Conservation (phyloP, 75 land plant genomes). For the Cryptomeria japonica region DNA sequence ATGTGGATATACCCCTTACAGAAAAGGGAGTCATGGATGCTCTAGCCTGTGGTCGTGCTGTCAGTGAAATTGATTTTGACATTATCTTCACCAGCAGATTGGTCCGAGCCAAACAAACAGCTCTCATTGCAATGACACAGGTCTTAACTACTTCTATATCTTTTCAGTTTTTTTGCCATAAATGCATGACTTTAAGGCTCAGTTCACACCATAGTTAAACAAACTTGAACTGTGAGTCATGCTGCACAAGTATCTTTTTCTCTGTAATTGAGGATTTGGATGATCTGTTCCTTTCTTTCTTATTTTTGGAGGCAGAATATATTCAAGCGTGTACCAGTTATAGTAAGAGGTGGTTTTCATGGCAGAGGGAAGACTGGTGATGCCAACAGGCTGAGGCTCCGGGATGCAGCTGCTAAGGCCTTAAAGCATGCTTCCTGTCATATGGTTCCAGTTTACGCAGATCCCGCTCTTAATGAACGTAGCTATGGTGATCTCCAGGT, state of each 20-base stretch:
- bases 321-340: slow-evolving; percentile 46
- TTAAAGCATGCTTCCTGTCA: slow-evolving; percentile 53
- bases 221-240: background rate
- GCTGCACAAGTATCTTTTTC: slow-evolving; percentile 9
- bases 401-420: slow-evolving; percentile 56
- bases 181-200: background rate
- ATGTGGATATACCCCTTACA: slow-evolving; percentile 53
- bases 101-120: slow-evolving; percentile 53
- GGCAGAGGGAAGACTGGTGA: slow-evolving; percentile 56
- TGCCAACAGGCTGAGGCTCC: slow-evolving; percentile 39
- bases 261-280: slow-evolving; percentile 4
- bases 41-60: slow-evolving; percentile 46
- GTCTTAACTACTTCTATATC: slow-evolving; percentile 1
- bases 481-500: slow-evolving; percentile 62
- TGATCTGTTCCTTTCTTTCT: background rate
- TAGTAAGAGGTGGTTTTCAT: slow-evolving; percentile 50
- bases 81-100: slow-evolving; percentile 51
- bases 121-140: slow-evolving; percentile 61
- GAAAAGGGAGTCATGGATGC: slow-evolving; percentile 53
- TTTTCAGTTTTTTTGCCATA: background rate
- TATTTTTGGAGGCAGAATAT: slow-evolving; percentile 30
- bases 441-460: slow-evolving; percentile 55
- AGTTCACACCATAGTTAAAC: background rate
- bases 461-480: slow-evolving; percentile 60
- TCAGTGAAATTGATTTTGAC: slow-evolving; percentile 53